Base-by-base conservation (phyloP, 805 yeast species). In the Saccharomycopsis olivae region DNA sequence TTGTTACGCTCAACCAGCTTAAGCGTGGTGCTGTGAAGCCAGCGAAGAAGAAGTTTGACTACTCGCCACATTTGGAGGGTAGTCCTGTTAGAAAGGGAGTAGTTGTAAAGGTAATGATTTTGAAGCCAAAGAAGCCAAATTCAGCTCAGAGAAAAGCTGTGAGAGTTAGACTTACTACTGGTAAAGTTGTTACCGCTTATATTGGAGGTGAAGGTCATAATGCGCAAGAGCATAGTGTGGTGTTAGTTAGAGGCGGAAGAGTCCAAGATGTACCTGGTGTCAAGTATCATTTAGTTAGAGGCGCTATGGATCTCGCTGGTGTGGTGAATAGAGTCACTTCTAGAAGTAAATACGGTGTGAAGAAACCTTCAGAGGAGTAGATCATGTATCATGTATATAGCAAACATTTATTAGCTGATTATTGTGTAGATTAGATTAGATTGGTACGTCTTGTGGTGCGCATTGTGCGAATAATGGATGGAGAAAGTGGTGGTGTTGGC, bases 181-280 rank as follows among this genome's bases (percentile, higher is more conserved):
- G 97, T 20, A 80, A 78, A 49, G 78, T 84, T 36, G 73, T 92
- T 14, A 78, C 89, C 34, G 96, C 96, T 1, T 88, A 87, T 58
- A 92, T 92, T 43, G 96, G 96, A 13, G 99, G 99, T 40, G 96
- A 92, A 57, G 98, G 99, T 16, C 98, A 92, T 61, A 92, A 92
- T 56, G 80, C 94, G 17, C 97, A 92, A 65, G 99, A 92, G 60
- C 99, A 92, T 64, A 84, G 94, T 54, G 94, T 92, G 38, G 97
- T 92, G 1, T 73, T 77, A 39, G 95, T 92, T 3, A 76, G 98
- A 62, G 99, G 99, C n/a, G 99, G 98, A 13, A 78, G 96, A 70
- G 85, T 85, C 39, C 96, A 88, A 57, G 99, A 92, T 76, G 68
- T 89, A 53, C 98, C 98, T 19, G 99, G 99, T 72, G 96, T 92